Percentiles rank a stretch among this genome's conserved stretches.
phyloP scores from a whole-genome alignment of 2,329 filamentous ascomycete species.

The Trichoderma gracile region DNA sequence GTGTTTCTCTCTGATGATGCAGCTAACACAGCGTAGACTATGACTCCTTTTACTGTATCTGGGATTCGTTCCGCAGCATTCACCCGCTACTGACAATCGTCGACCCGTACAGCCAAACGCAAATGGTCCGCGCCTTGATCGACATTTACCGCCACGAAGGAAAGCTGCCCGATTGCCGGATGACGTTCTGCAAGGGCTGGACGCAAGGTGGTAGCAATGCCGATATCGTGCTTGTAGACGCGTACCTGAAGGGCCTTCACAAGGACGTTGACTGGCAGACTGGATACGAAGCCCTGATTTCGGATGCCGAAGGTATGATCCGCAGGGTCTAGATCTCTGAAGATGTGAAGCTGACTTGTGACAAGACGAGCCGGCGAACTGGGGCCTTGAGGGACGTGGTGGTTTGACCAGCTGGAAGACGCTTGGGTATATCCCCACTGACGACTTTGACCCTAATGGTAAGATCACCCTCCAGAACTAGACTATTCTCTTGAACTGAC shows the following conservation, averaged over 20 bases:
- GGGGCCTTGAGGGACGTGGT: constrained; percentile 70
- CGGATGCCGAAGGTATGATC: constrained; percentile 63
- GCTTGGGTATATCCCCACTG: constrained; percentile 69
- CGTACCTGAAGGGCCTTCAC: constrained; percentile 67
- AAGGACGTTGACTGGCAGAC: constrained; percentile 66
- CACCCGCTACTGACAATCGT: constrained; percentile 72
- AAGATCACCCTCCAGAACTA: not conserved
- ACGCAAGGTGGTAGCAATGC: constrained; percentile 77
- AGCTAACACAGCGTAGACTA: constrained; percentile 47
- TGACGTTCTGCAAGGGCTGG: constrained; percentile 74
- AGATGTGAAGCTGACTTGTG: constrained; percentile 34
- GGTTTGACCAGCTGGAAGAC: constrained; percentile 70
- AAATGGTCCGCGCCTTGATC: constrained; percentile 69
- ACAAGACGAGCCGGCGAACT: constrained; percentile 55
- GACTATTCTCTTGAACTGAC: not conserved
- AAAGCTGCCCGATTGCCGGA: constrained; percentile 73
- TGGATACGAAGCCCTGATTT: constrained; percentile 71
- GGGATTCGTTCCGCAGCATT: constrained; percentile 72
- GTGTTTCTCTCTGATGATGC: not conserved
- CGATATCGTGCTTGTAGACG: constrained; percentile 68
- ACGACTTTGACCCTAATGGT: constrained; percentile 65
- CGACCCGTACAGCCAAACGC: constrained; percentile 65
- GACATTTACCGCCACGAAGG: constrained; percentile 70
- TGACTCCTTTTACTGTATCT: constrained; percentile 68
- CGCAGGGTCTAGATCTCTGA: not conserved